Percentiles rank a stretch among this genome's conserved stretches.
These are phyloP conservation scores for Groenewaldozyma auringiensis DNA, from an alignment of 1,139 yeast genomes.

Conservation along the genomic window DNA sequence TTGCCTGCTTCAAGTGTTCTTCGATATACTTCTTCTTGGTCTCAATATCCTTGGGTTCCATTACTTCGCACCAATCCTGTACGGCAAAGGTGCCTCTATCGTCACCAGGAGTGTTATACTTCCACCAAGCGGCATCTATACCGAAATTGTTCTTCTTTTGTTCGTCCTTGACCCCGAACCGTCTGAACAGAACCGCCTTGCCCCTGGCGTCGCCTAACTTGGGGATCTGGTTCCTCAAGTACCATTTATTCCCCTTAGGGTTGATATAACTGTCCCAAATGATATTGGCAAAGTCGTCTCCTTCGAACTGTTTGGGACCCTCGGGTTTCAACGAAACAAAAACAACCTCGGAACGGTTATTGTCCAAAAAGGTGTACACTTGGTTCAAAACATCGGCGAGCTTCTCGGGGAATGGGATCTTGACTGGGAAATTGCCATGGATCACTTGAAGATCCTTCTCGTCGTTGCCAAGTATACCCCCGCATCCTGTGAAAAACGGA, in stretches of 20 bases:
- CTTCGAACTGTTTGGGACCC: constrained; percentile 58
- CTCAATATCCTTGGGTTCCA: constrained; percentile 44
- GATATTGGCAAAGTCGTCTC: constrained; percentile 60
- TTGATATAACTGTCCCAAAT: constrained; percentile 55
- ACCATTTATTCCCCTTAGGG: constrained; percentile 52
- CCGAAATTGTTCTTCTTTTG: constrained; percentile 40
- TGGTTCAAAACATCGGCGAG: constrained; percentile 45
- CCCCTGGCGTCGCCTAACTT: constrained; percentile 57
- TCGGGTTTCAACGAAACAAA: constrained; percentile 68
- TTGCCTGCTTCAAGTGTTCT: constrained; percentile 49
- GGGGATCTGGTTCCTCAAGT: constrained; percentile 48
- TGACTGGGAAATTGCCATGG: constrained; percentile 73
- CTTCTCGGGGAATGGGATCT: constrained; percentile 50
- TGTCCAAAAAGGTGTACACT: constrained; percentile 49
- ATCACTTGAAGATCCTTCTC: constrained; percentile 56
- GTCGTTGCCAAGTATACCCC: constrained; percentile 19
- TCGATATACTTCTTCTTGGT: constrained; percentile 53
- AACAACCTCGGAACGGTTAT: constrained; percentile 52
- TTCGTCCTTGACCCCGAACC: constrained; percentile 53
- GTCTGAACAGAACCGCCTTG: constrained; percentile 56
- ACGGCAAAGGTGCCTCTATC: constrained; percentile 57
- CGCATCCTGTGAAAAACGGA: constrained; percentile 38
- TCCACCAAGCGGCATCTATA: constrained; percentile 62
- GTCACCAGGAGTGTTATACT: constrained; percentile 57
- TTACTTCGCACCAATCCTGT: constrained; percentile 70